phyloP scores from a whole-genome alignment of 2,329 filamentous ascomycete genomes.

The Bipolaris victoriae region DNA sequence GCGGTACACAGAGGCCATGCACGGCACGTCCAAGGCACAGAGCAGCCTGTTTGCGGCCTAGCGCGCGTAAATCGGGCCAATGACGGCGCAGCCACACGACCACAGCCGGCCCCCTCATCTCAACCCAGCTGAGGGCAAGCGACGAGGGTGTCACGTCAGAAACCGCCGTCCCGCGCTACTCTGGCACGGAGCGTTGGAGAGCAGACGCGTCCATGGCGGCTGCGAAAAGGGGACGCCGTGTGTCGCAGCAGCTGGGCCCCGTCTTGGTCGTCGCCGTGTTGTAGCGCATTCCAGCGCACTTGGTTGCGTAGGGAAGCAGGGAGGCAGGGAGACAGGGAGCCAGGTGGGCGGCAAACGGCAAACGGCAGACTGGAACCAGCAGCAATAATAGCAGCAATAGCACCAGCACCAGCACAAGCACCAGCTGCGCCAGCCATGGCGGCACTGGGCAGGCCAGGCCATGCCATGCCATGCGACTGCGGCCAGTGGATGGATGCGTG shows the following conservation, averaged over 20 bases:
- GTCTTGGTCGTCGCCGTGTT: constrained; percentile 4
- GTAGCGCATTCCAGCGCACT: not conserved
- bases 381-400: too few species aligned
- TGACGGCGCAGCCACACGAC: constrained; percentile 10
- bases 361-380: constrained; percentile 14
- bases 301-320: constrained; percentile 13
- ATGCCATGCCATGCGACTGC: constrained; percentile 12
- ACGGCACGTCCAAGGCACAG: constrained; percentile 21
- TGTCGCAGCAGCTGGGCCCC: constrained; percentile 24
- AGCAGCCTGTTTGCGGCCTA: constrained; percentile 17
- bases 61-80: constrained; percentile 15
- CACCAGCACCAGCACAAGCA: too few species aligned
- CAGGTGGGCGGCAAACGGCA: constrained; percentile 4
- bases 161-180: constrained; percentile 20
- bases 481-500: constrained; percentile 22
- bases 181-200: constrained; percentile 16
- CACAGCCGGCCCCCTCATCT: constrained; percentile 17
- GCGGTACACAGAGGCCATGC: constrained; percentile 26
- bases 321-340: constrained; percentile 3
- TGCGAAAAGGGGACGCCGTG: constrained; percentile 32
- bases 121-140: constrained; percentile 20
- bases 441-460: constrained; percentile 19
- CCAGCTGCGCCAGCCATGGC: constrained; percentile 28
- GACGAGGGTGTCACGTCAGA: constrained; percentile 16
- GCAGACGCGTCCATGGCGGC: constrained; percentile 13